Conservation (phyloP, 768 basidiomycete species). For the Lentinula detonsa region DNA sequence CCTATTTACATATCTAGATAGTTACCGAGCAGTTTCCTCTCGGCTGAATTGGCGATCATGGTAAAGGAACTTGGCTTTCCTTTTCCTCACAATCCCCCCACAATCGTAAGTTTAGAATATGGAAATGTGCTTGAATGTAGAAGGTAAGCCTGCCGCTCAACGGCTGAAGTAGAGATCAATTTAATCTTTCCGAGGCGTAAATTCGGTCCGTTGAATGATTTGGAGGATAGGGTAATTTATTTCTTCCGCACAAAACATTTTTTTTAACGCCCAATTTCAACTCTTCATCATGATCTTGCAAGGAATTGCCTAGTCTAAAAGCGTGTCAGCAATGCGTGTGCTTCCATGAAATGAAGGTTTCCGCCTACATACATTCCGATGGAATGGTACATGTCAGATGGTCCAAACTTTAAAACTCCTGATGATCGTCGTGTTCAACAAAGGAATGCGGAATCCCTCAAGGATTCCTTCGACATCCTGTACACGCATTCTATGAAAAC, state of each 20-base stretch:
- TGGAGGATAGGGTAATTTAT: too few species aligned
- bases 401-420: slow-evolving; percentile 2
- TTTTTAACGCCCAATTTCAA: background rate
- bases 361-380: background rate
- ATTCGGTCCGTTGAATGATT: background rate
- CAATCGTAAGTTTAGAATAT: background rate
- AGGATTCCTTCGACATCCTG: background rate
- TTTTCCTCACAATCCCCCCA: background rate
- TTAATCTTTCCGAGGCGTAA: background rate
- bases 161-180: background rate
- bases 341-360: background rate
- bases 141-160: background rate
- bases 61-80: background rate
- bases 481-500: background rate
- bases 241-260: too few species aligned
- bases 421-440: background rate
- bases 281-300: background rate
- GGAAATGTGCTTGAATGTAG: background rate
- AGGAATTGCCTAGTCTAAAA: background rate
- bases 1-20: background rate
- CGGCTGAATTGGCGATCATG: background rate
- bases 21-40: background rate
- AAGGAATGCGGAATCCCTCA: background rate
- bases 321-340: background rate
- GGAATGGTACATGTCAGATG: background rate